Evolutionary conservation across 2,329 filamentous ascomycete genomes (phyloP).

Genomic region (Podosphaera fusca): DNA sequence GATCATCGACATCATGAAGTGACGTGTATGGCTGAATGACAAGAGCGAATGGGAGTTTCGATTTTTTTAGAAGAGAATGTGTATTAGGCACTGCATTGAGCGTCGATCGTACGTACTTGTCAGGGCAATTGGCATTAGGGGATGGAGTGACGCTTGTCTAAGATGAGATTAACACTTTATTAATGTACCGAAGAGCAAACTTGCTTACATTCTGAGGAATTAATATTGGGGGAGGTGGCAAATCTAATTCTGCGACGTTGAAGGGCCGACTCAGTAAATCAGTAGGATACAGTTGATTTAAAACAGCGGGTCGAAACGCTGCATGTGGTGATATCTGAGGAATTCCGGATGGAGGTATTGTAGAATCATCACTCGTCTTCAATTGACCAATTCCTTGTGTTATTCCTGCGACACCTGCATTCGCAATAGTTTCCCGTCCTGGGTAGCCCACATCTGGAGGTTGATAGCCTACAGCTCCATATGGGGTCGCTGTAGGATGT

Average conservation of each 20-base stretch:
- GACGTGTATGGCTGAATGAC: slow-evolving; percentile 90
- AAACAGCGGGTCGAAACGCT: slow-evolving; percentile 25
- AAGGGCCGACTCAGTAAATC: slow-evolving; percentile 85
- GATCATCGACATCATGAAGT: slow-evolving; percentile 79
- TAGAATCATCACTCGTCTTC: slow-evolving; percentile 27
- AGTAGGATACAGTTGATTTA: slow-evolving; percentile 82
- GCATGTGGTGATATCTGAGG: slow-evolving; percentile 25
- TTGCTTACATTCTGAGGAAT: slow-evolving; percentile 70
- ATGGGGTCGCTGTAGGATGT: slow-evolving; percentile 14
- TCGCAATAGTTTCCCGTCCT: slow-evolving; percentile 21
- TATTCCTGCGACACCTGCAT: slow-evolving; percentile 38
- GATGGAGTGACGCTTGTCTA: slow-evolving; percentile 82
- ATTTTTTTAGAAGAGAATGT: slow-evolving; percentile 85
- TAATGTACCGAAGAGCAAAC: too few relatives aligned
- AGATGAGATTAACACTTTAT: slow-evolving; percentile 18
- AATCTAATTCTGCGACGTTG: slow-evolving; percentile 77
- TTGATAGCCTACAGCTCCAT: slow-evolving; percentile 35
- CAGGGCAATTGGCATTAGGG: slow-evolving; percentile 69
- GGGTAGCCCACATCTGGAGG: slow-evolving; percentile 44
- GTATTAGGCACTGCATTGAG: slow-evolving; percentile 86
- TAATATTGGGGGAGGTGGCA: slow-evolving; percentile 74
- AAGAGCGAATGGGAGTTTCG: slow-evolving; percentile 80
- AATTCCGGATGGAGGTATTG: slow-evolving; percentile 13
- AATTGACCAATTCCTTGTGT: slow-evolving; percentile 68
- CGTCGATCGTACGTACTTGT: slow-evolving; percentile 88